These are phyloP conservation scores for Yarrowia phangngaensis DNA, from an alignment of 805 yeast genomes.

Conservation along the genomic window DNA sequence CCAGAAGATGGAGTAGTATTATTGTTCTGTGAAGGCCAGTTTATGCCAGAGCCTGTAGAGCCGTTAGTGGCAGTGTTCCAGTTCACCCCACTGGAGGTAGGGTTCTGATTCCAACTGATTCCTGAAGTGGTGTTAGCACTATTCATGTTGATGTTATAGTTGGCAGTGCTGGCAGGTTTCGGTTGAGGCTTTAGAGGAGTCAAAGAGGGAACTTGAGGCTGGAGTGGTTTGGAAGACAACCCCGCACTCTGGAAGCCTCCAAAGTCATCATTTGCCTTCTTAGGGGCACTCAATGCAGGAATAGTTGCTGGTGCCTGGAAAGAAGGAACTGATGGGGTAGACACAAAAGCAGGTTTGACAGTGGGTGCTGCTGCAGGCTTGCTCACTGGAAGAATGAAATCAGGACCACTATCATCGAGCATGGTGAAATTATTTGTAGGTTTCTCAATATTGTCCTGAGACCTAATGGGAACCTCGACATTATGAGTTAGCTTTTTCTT, in stretches of 20 bases:
- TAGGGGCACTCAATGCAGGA: too few species aligned
- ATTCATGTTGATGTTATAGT: slow-evolving; percentile 5
- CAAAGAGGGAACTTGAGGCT: background rate
- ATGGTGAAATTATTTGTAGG: slow-evolving; percentile 3
- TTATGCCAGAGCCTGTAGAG: slow-evolving; percentile 10
- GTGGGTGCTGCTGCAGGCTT: too few species aligned
- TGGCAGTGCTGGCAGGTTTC: slow-evolving; percentile 18
- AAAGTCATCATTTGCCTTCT: slow-evolving; percentile 9
- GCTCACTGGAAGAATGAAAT: background rate
- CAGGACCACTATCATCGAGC: slow-evolving; percentile 1
- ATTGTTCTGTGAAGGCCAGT: slow-evolving; percentile 3
- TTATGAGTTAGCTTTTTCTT: slow-evolving; percentile 36
- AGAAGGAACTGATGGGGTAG: slow-evolving; percentile 6
- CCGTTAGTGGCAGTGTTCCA: too few species aligned
- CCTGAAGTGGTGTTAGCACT: background rate
- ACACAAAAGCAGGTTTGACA: too few species aligned
- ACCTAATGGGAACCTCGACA: slow-evolving; percentile 4
- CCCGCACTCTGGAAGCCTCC: background rate
- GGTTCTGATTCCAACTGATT: background rate
- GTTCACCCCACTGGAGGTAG: background rate
- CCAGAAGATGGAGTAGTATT: slow-evolving; percentile 8
- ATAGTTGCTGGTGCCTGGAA: slow-evolving; percentile 3
- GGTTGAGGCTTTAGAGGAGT: background rate
- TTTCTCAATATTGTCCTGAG: background rate
- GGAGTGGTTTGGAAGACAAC: background rate